Percentiles rank a stretch among this genome's conserved stretches.
phyloP scores from a whole-genome alignment of 148 eudicot genomes.

The Chenopodium quinoa region DNA sequence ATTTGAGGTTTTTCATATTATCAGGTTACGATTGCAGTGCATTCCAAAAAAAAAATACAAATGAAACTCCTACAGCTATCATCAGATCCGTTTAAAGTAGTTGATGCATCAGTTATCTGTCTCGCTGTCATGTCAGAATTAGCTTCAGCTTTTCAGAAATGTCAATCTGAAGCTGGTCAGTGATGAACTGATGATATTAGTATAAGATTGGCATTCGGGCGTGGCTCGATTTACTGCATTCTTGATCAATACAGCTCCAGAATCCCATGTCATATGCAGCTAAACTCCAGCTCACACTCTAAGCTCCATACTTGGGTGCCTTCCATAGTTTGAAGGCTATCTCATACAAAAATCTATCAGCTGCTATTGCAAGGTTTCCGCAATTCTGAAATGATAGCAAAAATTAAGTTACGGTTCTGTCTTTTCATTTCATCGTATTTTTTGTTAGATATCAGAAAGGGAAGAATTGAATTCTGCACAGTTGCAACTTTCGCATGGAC shows the following conservation, averaged over 20 bases:
- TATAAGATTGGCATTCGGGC: neutral
- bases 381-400: constrained; percentile 47
- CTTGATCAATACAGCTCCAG: neutral
- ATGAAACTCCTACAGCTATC: neutral
- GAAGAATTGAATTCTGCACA: neutral
- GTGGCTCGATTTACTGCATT: neutral
- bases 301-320: constrained; percentile 99
- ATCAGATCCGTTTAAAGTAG: neutral
- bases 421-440: neutral
- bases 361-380: constrained; percentile 85
- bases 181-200: constrained; percentile 3
- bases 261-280: neutral
- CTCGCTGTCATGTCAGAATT: neutral
- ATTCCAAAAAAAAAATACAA: neutral
- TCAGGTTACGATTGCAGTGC: neutral
- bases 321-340: constrained; percentile 96
- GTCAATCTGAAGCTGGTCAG: neutral
- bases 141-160: neutral
- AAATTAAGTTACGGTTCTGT: neutral
- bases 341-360: constrained; percentile 85
- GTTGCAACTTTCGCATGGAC: neutral
- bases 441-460: neutral
- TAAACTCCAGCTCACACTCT: constrained; percentile 17
- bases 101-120: neutral
- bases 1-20: too few species aligned